phyloP scores from a whole-genome alignment of 2,329 filamentous ascomycete genomes.

The Colletotrichum noveboracense region DNA sequence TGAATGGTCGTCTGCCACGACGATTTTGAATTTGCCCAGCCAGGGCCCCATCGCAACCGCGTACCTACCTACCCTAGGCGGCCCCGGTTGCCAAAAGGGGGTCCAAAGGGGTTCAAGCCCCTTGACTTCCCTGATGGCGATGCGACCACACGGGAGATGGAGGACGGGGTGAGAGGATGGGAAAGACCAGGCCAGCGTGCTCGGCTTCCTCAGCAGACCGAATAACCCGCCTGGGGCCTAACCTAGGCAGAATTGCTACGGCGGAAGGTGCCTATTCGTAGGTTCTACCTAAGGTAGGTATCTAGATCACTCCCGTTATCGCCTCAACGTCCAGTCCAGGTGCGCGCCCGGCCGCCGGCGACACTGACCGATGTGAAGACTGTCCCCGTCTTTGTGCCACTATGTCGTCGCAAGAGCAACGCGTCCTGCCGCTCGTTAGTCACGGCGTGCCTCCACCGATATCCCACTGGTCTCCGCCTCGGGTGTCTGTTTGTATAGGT shows the following conservation, averaged over 20 bases:
- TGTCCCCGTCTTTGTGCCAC: neutral
- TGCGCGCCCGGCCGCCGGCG: too few species aligned
- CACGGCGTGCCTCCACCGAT: constrained; percentile 6
- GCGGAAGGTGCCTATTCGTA: too few species aligned
- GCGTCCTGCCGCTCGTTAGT: constrained; percentile 10
- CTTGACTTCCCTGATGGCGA: neutral
- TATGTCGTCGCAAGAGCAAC: constrained; percentile 14
- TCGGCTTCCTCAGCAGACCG: neutral
- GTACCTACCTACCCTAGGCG: neutral
- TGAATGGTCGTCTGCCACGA: neutral
- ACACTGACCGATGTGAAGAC: neutral
- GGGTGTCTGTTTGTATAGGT: neutral
- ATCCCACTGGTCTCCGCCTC: neutral
- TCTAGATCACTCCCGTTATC: too few species aligned
- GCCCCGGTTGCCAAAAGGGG: neutral
- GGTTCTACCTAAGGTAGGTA: too few species aligned
- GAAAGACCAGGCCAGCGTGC: neutral
- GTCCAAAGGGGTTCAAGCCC: neutral
- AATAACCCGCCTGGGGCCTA: neutral
- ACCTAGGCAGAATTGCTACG: neutral
- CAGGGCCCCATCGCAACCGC: neutral
- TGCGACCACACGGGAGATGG: neutral
- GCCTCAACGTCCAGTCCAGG: too few species aligned
- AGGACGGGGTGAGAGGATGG: neutral
- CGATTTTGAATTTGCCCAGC: neutral